Evolutionary conservation across 441 rosid genomes (phyloP), one percentile per base, ranked within the genome.

Genomic region (Eruca vesicaria): DNA sequence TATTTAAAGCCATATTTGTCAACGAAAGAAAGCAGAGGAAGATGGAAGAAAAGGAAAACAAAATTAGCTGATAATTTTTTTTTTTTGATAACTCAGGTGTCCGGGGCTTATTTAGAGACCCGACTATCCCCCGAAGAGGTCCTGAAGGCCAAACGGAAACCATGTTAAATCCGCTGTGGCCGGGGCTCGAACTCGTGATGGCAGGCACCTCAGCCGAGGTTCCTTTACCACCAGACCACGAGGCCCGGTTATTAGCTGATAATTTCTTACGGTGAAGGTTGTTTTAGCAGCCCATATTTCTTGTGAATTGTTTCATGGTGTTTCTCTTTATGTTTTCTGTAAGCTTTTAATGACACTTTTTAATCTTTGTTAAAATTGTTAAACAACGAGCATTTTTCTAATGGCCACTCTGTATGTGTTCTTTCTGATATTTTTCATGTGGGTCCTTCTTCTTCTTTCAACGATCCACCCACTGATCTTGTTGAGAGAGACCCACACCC

Each of bases 251-350:
- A n/a, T n/a, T n/a, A n/a, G n/a, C n/a, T n/a, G n/a, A 64, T 61
- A 63, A 63, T 29, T 36, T 18, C 36, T 35, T 71, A 23, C 58
- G 11, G 63, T 35, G 41, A 78, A 63, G 9, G 35, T 71, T 66
- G 73, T 50, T 72, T 66, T 50, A 52, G 41, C 72, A 52, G 28
- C 73, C 73, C 68, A 52, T 60, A 61, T 66, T 20, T 72, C 69
- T 78, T 78, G 78, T 78, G 70, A 67, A 78, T 62, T 73, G 69
- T 62, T 73, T 53, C 53, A 66, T 72, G 68, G 18, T 77, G 71
- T 67, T 43, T 67, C 38, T 59, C 15, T 57, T 66, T 6, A 23
- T 43, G 29, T 48, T n/a, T 53, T 6, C 10, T 77, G 72, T 71
- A 71, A 65, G 80, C 41, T 70, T 32, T 56, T 56, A 33, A 64